Conservation (phyloP, 306 rosid species). For the Cercis canadensis region DNA sequence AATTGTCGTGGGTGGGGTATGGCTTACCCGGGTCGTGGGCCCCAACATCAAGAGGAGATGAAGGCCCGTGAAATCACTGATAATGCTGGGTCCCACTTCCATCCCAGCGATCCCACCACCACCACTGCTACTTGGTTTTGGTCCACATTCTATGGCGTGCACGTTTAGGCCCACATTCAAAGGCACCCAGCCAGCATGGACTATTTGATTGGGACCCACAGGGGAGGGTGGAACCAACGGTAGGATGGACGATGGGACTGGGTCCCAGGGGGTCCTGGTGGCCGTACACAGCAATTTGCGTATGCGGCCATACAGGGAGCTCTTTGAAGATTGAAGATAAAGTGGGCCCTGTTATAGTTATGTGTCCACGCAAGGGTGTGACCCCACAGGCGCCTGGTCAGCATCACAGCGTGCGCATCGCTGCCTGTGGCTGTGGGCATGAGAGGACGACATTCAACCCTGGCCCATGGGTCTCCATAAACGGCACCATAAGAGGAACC, state of each 20-base stretch:
- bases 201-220: conserved; percentile 23
- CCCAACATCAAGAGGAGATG: too few relatives aligned
- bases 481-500: too few relatives aligned
- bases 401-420: too few relatives aligned
- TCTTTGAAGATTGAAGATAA: conserved; percentile 15
- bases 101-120: not conserved
- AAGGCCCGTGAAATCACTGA: not conserved
- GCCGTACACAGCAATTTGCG: conserved; percentile 30
- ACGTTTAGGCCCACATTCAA: conserved; percentile 29
- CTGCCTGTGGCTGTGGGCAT: too few relatives aligned
- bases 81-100: conserved; percentile 46
- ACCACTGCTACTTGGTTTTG: too few relatives aligned
- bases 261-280: conserved; percentile 37
- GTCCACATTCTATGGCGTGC: too few relatives aligned
- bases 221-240: not conserved
- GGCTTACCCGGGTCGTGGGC: not conserved
- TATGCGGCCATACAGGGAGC: not conserved
- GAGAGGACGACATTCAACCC: too few relatives aligned
- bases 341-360: conserved; percentile 37
- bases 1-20: conserved; percentile 37
- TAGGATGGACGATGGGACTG: conserved; percentile 32
- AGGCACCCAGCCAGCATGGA: conserved; percentile 27
- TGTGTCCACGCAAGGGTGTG: too few relatives aligned
- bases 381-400: too few relatives aligned
- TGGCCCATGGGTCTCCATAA: too few relatives aligned